Evolutionary conservation across 2,329 filamentous ascomycete species (phyloP), one percentile per base, ranked within the genome.

Genomic region (Xylaria sp.): DNA sequence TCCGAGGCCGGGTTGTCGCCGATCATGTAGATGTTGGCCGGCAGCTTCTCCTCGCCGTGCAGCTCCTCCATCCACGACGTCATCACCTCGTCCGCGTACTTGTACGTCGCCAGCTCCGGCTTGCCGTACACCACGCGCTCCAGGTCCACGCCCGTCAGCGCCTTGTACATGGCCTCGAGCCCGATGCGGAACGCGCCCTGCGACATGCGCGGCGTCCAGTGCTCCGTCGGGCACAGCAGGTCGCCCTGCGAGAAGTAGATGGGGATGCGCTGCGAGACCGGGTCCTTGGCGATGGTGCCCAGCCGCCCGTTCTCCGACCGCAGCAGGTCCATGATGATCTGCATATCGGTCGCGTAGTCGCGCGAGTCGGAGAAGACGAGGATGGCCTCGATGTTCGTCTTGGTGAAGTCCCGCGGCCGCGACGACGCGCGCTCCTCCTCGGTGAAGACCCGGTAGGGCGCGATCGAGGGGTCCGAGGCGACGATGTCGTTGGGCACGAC

Each of bases 71-170:
- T 91, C 88, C 88, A 91, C 47, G 80, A 81, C 26, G 82, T 78
- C 58, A 91, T 80, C 17, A 91, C 83, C 72, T 89, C 86, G 63
- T 90, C 87, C 59, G 88, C 88, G 73, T 89, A 90, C 76, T 87
- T 89, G 81, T 90, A 90, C n/a, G 87, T 90, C 4, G 87, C 87
- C 55, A 84, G 66, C 70, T 90, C 87, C 21, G 87, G 87, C 79
- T 90, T 90, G 66, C 87, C 87, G 76, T 90, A 90, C 52, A 90
- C 85, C 29, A 89, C 85, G 78, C 87, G 87, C 80, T 90, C 87
- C 43, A 90, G 83, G 59, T 90, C 87, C 16, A 80, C 80, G 53
- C 86, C 87, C 0, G 86, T 89, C 53, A 89, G 74, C 17, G 86
- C 79, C 73, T 85, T 85, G 79, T 89, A 91, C 75, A 89, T 88